Conservation (phyloP, 768 basidiomycete genomes). For the Podaxis sp. region DNA sequence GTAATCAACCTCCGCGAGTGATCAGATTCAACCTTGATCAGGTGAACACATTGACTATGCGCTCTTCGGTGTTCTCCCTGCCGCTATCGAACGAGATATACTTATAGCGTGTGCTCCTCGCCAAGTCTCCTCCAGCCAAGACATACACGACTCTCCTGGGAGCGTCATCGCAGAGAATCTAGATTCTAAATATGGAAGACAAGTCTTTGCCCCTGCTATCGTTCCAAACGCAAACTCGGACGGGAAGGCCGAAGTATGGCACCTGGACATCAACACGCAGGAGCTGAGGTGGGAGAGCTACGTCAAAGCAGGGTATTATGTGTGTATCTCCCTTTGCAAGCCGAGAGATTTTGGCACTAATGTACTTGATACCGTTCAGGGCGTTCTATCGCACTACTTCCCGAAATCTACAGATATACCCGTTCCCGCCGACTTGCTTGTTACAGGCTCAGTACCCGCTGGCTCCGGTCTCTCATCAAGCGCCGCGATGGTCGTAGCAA, state of each 20-base stretch:
- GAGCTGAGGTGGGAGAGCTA: slow-evolving; percentile 85
- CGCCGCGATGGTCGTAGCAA: slow-evolving; percentile 89
- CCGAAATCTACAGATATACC: slow-evolving; percentile 34
- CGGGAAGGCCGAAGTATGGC: slow-evolving; percentile 53
- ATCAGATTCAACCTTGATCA: slow-evolving; percentile 25
- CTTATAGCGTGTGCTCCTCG: slow-evolving; percentile 73
- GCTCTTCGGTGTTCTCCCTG: slow-evolving; percentile 80
- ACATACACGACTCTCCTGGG: slow-evolving; percentile 40
- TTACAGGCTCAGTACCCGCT: slow-evolving; percentile 81
- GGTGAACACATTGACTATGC: slow-evolving; percentile 88
- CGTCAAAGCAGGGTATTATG: slow-evolving; percentile 84
- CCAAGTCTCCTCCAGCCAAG: slow-evolving; percentile 24
- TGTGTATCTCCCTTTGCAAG: slow-evolving; percentile 31
- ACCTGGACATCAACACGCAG: slow-evolving; percentile 70
- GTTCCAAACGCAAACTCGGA: slow-evolving; percentile 10
- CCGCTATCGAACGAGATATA: slow-evolving; percentile 84
- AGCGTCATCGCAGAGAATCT: slow-evolving; percentile 65
- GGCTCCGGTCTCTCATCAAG: slow-evolving; percentile 88
- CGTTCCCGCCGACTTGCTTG: slow-evolving; percentile 67
- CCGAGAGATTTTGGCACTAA: not conserved
- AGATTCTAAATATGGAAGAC: slow-evolving; percentile 56
- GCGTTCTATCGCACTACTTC: slow-evolving; percentile 68
- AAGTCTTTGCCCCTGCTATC: slow-evolving; percentile 53
- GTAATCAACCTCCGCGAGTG: not conserved
- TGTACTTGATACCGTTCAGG: slow-evolving; percentile 36